Conservation (phyloP, 345 rosid species). For the Chamaenerion angustifolium region DNA sequence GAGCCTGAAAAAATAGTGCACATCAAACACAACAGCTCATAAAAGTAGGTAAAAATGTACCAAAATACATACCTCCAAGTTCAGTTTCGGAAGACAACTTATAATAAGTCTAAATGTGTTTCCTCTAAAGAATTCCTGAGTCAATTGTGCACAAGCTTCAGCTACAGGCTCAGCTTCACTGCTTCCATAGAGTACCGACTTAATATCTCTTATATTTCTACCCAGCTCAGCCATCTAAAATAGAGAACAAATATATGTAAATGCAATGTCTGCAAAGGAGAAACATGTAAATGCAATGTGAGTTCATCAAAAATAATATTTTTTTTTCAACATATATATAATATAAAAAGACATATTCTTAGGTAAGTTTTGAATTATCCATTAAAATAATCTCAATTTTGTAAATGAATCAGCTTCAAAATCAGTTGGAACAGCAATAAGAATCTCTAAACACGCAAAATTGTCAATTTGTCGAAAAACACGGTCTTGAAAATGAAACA, state of each 20-base stretch:
- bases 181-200: slow-evolving; percentile 37
- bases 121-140: slow-evolving; percentile 45
- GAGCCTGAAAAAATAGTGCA: slow-evolving; percentile 20
- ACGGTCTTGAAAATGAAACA: no score
- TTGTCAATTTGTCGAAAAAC: no score
- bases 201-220: slow-evolving; percentile 32
- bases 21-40: neutral
- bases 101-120: slow-evolving; percentile 36
- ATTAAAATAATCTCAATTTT: no score
- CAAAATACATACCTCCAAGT: slow-evolving; percentile 27
- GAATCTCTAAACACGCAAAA: no score
- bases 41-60: neutral
- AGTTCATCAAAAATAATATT: no score
- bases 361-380: no score
- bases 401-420: no score
- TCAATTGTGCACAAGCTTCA: slow-evolving; percentile 35
- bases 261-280: slow-evolving; percentile 15
- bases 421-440: no score
- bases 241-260: neutral
- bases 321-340: no score
- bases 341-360: no score
- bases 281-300: no score
- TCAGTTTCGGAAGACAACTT: slow-evolving; percentile 32
- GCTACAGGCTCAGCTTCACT: slow-evolving; percentile 41
- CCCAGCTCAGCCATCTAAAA: slow-evolving; percentile 34